Conservation (phyloP, 495 filamentous ascomycete genomes). For the Evernia prunastri region DNA sequence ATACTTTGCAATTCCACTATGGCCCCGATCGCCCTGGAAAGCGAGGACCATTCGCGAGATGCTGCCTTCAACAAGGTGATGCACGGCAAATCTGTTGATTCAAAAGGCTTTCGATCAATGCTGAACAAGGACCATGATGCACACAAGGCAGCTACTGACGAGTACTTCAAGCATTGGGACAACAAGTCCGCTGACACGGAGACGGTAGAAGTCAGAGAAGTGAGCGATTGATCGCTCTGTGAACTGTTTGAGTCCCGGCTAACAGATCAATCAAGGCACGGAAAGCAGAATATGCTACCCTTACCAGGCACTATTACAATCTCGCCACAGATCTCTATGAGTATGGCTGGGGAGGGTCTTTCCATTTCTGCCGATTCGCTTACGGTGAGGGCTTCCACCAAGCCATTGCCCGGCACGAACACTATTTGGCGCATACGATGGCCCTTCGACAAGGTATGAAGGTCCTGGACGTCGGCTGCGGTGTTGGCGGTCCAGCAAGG, state of each 20-base stretch:
- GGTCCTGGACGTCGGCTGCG: conserved; percentile 95
- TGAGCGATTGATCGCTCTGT: conserved; percentile 33
- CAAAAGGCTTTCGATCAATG: conserved; percentile 70
- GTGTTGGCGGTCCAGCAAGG: conserved; percentile 93
- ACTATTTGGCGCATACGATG: conserved; percentile 91
- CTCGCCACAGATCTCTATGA: conserved; percentile 96
- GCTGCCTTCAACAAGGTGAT: conserved; percentile 86
- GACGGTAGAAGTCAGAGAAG: conserved; percentile 74
- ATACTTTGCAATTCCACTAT: conserved; percentile 38
- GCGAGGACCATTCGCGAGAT: conserved; percentile 83
- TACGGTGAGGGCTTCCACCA: conserved; percentile 82
- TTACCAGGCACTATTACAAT: conserved; percentile 98
- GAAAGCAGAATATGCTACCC: conserved; percentile 83
- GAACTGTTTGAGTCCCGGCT: not conserved
- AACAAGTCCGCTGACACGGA: conserved; percentile 75
- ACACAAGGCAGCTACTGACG: conserved; percentile 84
- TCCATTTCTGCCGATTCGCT: conserved; percentile 98
- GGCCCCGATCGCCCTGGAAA: conserved; percentile 69
- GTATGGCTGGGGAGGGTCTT: conserved; percentile 89
- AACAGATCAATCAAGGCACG: conserved; percentile 51
- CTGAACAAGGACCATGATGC: conserved; percentile 74
- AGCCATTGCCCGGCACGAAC: conserved; percentile 95
- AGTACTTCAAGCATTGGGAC: conserved; percentile 99
- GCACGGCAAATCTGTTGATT: conserved; percentile 76
- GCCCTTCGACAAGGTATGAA: conserved; percentile 79